Evolutionary conservation across 345 rosid species (phyloP), one percentile per base, ranked within the genome.

Genomic region (Gynandropsis gynandra): DNA sequence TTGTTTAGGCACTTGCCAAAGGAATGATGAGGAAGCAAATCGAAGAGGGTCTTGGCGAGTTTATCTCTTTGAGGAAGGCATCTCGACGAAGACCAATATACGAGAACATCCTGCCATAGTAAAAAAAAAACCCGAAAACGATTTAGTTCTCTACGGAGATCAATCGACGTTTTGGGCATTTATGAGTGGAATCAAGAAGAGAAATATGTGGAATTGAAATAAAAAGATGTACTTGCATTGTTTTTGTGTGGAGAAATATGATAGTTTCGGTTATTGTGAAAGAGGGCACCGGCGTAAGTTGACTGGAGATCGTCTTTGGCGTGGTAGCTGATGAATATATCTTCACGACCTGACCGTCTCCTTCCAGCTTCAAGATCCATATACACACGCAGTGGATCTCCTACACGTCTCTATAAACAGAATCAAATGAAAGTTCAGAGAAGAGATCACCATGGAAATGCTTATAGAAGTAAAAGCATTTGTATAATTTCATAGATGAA

Each of bases 351-450:
- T n/a, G 95, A 78, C 42, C 79, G 75, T 62, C 52, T 90, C 63
- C 98, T 75, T 47, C 92, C 89, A 7, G 92, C 83, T 47, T 90
- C 98, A 39, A 90, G 89, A 58, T 90, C 96, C 98, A 90, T 84
- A 66, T 84, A 90, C 42, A 82, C 92, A 16, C 92, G 96, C 35
- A 83, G 81, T n/a, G 96, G 98, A 34, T 77, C 95, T 37, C 95
- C 87, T 7, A 46, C 69, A 41, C 54, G 79, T 66, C 98, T 83
- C 98, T 89, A 52, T 37, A 32, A 10, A 34, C 16, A 65, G 50
- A 29, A 42, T 41, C 21, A 51, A 41, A 14, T 5, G 29, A 24
- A 24, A 2, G 29, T 24, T 24, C 29, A 24, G 29, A 24, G 29
- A 24, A 37, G 43, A 56, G 32, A 42, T 5, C 7, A 24, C n/a